phyloP scores from a whole-genome alignment of 176 grass and related monocot genomes.

The Otatea glauca region DNA sequence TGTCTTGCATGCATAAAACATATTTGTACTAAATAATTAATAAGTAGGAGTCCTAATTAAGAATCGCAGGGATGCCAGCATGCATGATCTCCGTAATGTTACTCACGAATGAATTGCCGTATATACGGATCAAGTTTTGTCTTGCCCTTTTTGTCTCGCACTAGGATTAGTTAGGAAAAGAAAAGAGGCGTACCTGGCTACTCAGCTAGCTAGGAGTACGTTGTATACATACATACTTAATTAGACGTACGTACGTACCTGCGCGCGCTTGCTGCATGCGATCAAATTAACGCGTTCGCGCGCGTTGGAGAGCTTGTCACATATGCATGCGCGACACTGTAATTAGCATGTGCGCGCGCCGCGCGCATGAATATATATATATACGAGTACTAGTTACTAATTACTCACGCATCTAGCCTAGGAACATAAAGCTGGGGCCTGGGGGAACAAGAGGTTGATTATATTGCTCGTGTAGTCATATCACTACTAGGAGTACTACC shows the following conservation, averaged over 20 bases:
- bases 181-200: neutral
- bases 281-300: slow-evolving; percentile 30
- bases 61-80: neutral
- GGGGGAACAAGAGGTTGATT: neutral
- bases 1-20: neutral
- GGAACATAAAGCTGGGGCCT: neutral
- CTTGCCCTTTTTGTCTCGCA: too few relatives aligned
- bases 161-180: neutral
- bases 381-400: neutral
- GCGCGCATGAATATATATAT: slow-evolving; percentile 36
- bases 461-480: neutral
- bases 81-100: neutral
- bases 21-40: neutral
- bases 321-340: neutral
- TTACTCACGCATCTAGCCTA: neutral
- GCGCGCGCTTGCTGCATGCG: neutral
- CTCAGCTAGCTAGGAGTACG: neutral
- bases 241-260: too few relatives aligned
- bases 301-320: slow-evolving; percentile 2
- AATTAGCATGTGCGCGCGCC: slow-evolving; percentile 57
- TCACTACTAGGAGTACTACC: neutral
- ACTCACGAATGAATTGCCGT: too few relatives aligned
- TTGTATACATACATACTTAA: neutral
- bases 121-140: too few relatives aligned
- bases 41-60: neutral